Base-by-base conservation (phyloP, 1,284 basidiomycete genomes). In the Leccinum pachyderme region DNA sequence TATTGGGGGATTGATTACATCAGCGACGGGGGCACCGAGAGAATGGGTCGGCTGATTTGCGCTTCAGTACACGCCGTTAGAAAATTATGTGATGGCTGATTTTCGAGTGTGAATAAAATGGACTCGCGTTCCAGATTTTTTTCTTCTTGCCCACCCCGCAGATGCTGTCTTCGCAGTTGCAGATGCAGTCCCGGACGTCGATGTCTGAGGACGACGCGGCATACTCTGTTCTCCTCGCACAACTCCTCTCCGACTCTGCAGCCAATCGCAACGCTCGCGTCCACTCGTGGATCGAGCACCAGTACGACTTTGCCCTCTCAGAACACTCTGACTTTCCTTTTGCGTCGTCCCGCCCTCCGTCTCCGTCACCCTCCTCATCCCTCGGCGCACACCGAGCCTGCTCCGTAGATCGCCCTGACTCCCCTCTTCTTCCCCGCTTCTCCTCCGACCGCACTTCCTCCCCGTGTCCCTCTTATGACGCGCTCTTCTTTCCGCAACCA, bases 211-310 rank as follows among this genome's bases (percentile, higher is more conserved):
- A 69, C 55, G 67, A 69, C 35, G 58, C 53, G 0, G 67, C 70
- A 0, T 69, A 71, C 45, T 67, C 69, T 9, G 59, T 52, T 0
- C 54, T 69, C 5, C 69, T 69, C 43, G 51, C 60, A 0, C 70
- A 69, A 12, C 60, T 72, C 1, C 58, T 69, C 51, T 58, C 62
- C 0, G 67, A 64, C 51, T 56, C 64, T 0, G 50, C 70, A 4
- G 7, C 49, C 0, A 33, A 63, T 1, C 69, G 70, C 58, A 61
- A 69, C 6, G 65, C 68, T 0, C 64, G 67, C 4, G 62, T 69
- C 0, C 69, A 69, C 43, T 72, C 70, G 0, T 69, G 67, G 70
- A 69, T 69, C 25, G 67, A 69, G 44, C 69, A 72, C 25, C 67
- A 69, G 18, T 69, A 69, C 48, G 71, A 69, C 59, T 69, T 69